Percentiles rank a stretch among this genome's conserved stretches.
Evolutionary conservation across 352 stramenopile species (phyloP).

Genomic region (Globisporangium emineosum): DNA sequence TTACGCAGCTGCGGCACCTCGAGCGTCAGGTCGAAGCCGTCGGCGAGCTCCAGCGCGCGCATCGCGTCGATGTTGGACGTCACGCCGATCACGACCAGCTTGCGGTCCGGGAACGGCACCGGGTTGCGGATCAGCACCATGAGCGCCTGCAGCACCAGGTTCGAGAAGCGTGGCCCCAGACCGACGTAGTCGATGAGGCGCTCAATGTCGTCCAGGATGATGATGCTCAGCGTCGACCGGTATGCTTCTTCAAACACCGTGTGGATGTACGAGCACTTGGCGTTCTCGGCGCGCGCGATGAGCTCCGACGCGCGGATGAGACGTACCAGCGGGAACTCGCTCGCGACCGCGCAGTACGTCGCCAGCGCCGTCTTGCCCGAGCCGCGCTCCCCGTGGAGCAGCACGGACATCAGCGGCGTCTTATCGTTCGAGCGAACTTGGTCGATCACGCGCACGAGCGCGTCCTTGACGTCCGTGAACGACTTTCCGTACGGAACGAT

Average conservation of each 20-base stretch:
- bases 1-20: constrained; percentile 91
- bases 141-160: constrained; percentile 97
- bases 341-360: constrained; percentile 95
- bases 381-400: constrained; percentile 93
- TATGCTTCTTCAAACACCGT: constrained; percentile 98
- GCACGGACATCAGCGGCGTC: constrained; percentile 96
- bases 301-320: constrained; percentile 98
- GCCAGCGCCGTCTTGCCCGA: constrained; percentile 97
- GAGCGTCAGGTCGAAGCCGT: constrained; percentile 94
- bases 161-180: constrained; percentile 97
- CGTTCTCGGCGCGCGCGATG: constrained; percentile 93
- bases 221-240: constrained; percentile 97
- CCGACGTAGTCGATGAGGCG: constrained; percentile 97
- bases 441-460: constrained; percentile 92
- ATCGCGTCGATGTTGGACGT: constrained; percentile 91
- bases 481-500: constrained; percentile 94
- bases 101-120: constrained; percentile 89
- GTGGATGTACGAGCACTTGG: constrained; percentile 94
- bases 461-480: constrained; percentile 93
- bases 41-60: constrained; percentile 90
- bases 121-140: constrained; percentile 98
- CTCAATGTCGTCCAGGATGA: constrained; percentile 99
- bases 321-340: constrained; percentile 97
- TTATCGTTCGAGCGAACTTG: constrained; percentile 93
- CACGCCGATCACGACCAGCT: constrained; percentile 96